These are phyloP conservation scores for Pichia ethanolica DNA, from an alignment of 805 yeast genomes.

Conservation along the genomic window DNA sequence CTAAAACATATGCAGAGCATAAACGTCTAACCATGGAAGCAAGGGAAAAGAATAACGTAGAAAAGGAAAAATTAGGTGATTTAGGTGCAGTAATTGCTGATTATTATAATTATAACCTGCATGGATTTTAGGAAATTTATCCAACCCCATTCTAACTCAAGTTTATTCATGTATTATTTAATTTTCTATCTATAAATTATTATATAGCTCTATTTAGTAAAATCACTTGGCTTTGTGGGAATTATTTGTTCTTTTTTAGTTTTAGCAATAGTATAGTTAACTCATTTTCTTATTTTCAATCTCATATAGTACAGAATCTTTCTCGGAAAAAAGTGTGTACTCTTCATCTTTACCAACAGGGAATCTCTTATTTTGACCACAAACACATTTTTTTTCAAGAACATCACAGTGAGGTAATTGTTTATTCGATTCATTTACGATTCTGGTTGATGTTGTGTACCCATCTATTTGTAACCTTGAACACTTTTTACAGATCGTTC, in stretches of 20 bases:
- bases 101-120: neutral
- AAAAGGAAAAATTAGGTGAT: neutral
- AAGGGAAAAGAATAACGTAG: neutral
- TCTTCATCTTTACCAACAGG: slow-evolving; percentile 53
- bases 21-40: neutral
- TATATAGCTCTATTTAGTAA: slow-evolving; percentile 1
- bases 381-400: slow-evolving; percentile 43
- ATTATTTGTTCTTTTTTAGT: too few species aligned
- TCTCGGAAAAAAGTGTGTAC: slow-evolving; percentile 42
- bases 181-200: neutral
- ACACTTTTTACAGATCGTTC: slow-evolving; percentile 66
- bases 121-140: neutral
- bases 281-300: slow-evolving; percentile 1
- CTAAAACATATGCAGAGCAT: neutral
- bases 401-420: slow-evolving; percentile 35
- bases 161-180: neutral
- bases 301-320: slow-evolving; percentile 21
- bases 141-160: neutral
- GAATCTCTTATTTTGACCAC: slow-evolving; percentile 47
- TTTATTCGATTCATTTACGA: slow-evolving; percentile 36
- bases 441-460: slow-evolving; percentile 28
- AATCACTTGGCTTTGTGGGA: neutral
- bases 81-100: slow-evolving; percentile 3
- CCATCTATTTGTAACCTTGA: slow-evolving; percentile 45
- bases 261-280: too few species aligned